phyloP scores from a whole-genome alignment of 2,329 filamentous ascomycete genomes.

The Fusarium torreyae region DNA sequence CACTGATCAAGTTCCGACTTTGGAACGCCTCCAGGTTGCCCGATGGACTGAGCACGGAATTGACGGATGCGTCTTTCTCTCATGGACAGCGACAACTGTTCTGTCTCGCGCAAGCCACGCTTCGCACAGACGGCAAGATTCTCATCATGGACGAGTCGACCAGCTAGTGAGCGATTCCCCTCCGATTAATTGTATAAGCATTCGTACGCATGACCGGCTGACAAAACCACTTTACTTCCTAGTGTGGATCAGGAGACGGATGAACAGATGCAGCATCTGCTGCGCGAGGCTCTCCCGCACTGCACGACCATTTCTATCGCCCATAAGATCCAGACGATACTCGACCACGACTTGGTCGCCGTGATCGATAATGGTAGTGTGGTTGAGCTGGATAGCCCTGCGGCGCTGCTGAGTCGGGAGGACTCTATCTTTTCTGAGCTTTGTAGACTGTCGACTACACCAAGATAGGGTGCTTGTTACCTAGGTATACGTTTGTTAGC shows the following conservation, averaged over 20 bases:
- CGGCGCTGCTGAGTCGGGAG: conserved; percentile 15
- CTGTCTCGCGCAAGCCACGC: conserved; percentile 62
- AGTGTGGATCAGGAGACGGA: conserved; percentile 37
- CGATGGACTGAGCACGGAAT: conserved; percentile 62
- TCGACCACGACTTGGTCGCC: conserved; percentile 38
- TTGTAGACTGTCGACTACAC: conserved; percentile 12
- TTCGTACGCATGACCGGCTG: conserved; percentile 4
- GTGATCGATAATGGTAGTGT: conserved; percentile 34
- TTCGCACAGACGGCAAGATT: conserved; percentile 55
- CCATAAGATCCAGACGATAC: conserved; percentile 44
- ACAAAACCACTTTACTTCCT: conserved; percentile 19
- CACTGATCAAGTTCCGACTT: conserved; percentile 13
- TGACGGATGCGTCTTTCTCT: conserved; percentile 56
- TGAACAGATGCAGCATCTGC: conserved; percentile 29
- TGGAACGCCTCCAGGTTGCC: conserved; percentile 33
- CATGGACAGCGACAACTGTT: conserved; percentile 66
- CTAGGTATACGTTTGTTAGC: conserved; percentile 8
- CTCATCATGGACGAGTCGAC: conserved; percentile 61
- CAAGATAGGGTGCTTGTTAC: conserved; percentile 12
- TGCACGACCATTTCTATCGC: conserved; percentile 48
- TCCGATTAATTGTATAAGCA: conserved; percentile 6
- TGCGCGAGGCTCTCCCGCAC: conserved; percentile 38
- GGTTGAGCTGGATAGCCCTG: conserved; percentile 16
- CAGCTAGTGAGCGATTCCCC: conserved; percentile 50
- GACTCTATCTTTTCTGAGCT: conserved; percentile 16